Conservation (phyloP, 176 grass and related monocot species). For the Triticum aestivum region DNA sequence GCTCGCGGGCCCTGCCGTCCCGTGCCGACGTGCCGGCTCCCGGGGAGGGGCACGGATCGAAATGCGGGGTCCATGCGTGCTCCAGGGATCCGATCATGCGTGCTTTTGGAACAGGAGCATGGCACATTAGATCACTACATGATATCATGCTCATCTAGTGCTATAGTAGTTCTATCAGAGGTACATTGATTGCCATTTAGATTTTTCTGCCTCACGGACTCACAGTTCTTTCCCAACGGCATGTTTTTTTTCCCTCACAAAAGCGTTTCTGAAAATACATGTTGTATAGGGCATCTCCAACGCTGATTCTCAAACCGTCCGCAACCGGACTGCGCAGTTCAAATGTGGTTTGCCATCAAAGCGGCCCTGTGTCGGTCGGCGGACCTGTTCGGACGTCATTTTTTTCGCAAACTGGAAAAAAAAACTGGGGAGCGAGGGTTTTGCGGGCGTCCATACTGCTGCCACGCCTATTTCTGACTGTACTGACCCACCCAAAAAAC, state of each 20-base stretch:
- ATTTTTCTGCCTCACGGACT: neutral
- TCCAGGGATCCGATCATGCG: neutral
- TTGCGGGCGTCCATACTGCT: no score
- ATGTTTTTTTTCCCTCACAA: neutral
- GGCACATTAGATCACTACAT: neutral
- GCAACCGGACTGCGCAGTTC: no score
- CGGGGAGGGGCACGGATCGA: neutral
- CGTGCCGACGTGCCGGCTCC: slow-evolving; percentile 1
- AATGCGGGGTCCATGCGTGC: neutral
- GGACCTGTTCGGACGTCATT: no score
- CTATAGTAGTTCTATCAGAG: neutral
- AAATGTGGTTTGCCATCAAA: no score
- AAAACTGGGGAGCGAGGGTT: no score
- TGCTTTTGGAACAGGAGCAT: slow-evolving; percentile 22
- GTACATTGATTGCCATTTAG: neutral
- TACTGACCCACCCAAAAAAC: no score
- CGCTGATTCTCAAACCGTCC: no score
- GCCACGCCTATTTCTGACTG: no score
- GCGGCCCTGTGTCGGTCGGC: no score
- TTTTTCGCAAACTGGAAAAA: no score
- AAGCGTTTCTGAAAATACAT: no score
- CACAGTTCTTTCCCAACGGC: neutral
- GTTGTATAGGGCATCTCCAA: no score
- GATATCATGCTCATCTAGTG: neutral
- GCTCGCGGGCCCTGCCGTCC: neutral